A percentile compares a stretch with the other conserved stretches of the same genome.
Evolutionary conservation across 2,329 filamentous ascomycete genomes (phyloP).

Genomic region (Pseudogymnoascus sp.): DNA sequence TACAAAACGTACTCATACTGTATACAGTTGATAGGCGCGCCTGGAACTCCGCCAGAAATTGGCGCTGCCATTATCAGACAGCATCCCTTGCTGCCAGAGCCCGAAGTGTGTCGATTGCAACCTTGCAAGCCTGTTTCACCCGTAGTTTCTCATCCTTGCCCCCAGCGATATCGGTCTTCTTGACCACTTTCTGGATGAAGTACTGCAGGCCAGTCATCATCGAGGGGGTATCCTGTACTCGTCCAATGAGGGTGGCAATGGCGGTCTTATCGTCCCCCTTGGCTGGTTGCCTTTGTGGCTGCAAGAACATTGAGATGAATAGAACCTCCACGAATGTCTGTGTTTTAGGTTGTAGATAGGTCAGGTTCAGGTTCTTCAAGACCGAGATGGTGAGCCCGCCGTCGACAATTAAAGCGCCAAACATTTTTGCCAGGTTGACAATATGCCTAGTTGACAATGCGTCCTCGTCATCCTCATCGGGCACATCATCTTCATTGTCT

Average conservation of each 20-base stretch:
- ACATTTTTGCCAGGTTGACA: conserved; percentile 61
- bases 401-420: conserved; percentile 51
- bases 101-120: conserved; percentile 30
- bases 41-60: conserved; percentile 11
- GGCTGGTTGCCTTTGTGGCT: conserved; percentile 46
- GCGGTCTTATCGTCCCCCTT: conserved; percentile 43
- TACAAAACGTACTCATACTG: background rate
- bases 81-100: conserved; percentile 17
- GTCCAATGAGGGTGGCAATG: conserved; percentile 58
- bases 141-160: conserved; percentile 40
- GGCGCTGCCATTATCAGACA: background rate
- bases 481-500: conserved; percentile 49
- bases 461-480: conserved; percentile 48
- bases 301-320: conserved; percentile 65
- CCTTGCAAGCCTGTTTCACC: conserved; percentile 40
- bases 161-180: conserved; percentile 50
- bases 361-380: conserved; percentile 67
- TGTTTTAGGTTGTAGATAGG: conserved; percentile 67
- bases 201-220: conserved; percentile 69
- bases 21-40: background rate
- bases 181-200: conserved; percentile 68
- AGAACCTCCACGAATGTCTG: conserved; percentile 72
- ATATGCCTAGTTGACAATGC: conserved; percentile 46
- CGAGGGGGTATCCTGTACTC: conserved; percentile 53
- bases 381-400: conserved; percentile 50